Evolutionary conservation across 2,329 filamentous ascomycete species (phyloP).

Genomic region (Mycosphaerella arachidis): DNA sequence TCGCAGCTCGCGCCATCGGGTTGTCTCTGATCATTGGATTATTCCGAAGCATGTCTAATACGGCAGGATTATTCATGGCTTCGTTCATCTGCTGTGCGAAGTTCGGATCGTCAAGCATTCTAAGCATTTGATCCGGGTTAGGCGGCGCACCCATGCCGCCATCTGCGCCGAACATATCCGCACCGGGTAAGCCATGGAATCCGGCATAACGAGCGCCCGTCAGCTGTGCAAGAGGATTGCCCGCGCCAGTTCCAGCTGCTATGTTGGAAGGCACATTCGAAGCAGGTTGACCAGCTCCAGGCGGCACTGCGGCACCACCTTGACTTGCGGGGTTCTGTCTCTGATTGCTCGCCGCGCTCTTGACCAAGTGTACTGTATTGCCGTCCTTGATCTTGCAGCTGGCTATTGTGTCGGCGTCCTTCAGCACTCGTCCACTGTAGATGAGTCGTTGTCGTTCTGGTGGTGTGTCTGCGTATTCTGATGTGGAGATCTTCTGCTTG

Average conservation of each 20-base stretch:
- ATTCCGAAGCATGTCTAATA: slow-evolving; percentile 73
- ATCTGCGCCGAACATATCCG: slow-evolving; percentile 87
- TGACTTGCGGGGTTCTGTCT: slow-evolving; percentile 54
- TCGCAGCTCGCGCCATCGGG: slow-evolving; percentile 79
- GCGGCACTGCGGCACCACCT: slow-evolving; percentile 37
- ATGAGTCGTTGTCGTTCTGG: slow-evolving; percentile 88
- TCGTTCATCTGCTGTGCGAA: slow-evolving; percentile 87
- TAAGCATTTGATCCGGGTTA: slow-evolving; percentile 72
- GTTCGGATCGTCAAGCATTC: slow-evolving; percentile 83
- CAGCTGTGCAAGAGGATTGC: slow-evolving; percentile 83
- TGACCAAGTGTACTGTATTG: slow-evolving; percentile 94
- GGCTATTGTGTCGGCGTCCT: slow-evolving; percentile 80
- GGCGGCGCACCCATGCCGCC: slow-evolving; percentile 91
- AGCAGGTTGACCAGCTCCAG: slow-evolving; percentile 45
- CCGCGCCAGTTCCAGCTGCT: slow-evolving; percentile 70
- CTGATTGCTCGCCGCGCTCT: slow-evolving; percentile 86
- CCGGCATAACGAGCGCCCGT: slow-evolving; percentile 93
- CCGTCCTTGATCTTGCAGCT: slow-evolving; percentile 93
- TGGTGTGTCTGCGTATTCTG: slow-evolving; percentile 81
- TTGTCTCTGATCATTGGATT: slow-evolving; percentile 76
- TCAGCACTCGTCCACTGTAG: slow-evolving; percentile 94
- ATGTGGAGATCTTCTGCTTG: slow-evolving; percentile 77
- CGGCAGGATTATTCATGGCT: slow-evolving; percentile 88
- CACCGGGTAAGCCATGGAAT: slow-evolving; percentile 79
- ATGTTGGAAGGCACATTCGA: slow-evolving; percentile 70